Percentiles rank a stretch among this genome's conserved stretches.
Evolutionary conservation across 441 rosid species (phyloP).

Genomic region (Syzygium malaccense): DNA sequence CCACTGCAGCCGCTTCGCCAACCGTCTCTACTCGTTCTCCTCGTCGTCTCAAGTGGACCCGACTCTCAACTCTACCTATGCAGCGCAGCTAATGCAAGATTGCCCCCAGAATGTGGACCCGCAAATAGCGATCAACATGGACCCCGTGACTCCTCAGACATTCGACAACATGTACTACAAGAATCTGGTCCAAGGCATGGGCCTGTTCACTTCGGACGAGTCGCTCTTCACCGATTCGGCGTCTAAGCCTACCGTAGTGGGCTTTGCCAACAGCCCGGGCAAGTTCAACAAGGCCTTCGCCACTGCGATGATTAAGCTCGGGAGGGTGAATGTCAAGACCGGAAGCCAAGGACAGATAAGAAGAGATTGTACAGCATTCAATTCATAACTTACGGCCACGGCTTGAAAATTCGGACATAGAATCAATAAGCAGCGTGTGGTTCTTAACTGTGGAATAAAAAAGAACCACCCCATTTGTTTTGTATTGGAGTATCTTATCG

Average conservation of each 20-base stretch:
- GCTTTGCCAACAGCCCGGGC: slow-evolving; percentile 45
- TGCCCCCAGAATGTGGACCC: slow-evolving; percentile 56
- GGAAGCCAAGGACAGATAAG: slow-evolving; percentile 58
- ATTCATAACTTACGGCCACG: slow-evolving; percentile 5
- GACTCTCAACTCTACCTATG: slow-evolving; percentile 40
- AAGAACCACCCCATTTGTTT: neutral
- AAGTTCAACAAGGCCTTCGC: slow-evolving; percentile 55
- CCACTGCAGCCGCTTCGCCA: slow-evolving; percentile 59
- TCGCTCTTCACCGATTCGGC: slow-evolving; percentile 43
- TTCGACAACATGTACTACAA: slow-evolving; percentile 70
- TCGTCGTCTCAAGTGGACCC: slow-evolving; percentile 51
- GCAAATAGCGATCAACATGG: slow-evolving; percentile 37
- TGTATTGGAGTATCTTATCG: neutral
- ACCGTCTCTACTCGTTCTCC: slow-evolving; percentile 62
- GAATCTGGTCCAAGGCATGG: slow-evolving; percentile 58
- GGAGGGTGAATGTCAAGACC: slow-evolving; percentile 56
- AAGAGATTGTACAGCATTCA: slow-evolving; percentile 48
- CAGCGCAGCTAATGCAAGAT: slow-evolving; percentile 35
- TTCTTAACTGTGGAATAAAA: neutral
- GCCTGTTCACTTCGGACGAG: slow-evolving; percentile 69
- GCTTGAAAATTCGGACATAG: neutral
- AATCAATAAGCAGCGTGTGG: neutral
- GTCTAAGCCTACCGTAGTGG: slow-evolving; percentile 40
- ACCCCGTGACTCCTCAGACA: slow-evolving; percentile 30
- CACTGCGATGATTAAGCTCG: slow-evolving; percentile 63